Percentiles rank a stretch among this genome's conserved stretches.
Evolutionary conservation across 257 asterid genomes (phyloP).

Genomic region (Ocimum tenuiflorum): DNA sequence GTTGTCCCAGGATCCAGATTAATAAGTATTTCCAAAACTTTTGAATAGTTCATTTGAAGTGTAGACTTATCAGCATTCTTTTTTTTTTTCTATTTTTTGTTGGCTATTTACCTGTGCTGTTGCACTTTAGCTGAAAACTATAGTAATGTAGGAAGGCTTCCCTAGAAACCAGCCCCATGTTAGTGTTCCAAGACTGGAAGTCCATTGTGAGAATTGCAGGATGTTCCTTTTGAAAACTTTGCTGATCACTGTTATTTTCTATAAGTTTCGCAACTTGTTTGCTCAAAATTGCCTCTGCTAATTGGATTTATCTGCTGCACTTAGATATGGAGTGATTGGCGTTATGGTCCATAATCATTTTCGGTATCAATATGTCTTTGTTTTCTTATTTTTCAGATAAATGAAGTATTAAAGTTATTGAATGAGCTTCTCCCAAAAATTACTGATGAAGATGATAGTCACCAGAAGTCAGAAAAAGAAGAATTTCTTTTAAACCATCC

Average conservation of each 20-base stretch:
- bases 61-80: not conserved
- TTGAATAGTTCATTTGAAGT: not conserved
- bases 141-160: not conserved
- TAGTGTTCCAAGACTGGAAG: not conserved
- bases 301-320: not conserved
- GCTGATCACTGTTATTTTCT: not conserved
- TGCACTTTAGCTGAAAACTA: not conserved
- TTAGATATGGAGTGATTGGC: not conserved
- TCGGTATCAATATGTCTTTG: not conserved
- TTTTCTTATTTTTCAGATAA: conserved; percentile 41
- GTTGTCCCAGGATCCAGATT: not conserved
- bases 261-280: not conserved
- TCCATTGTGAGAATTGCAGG: not conserved
- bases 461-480: conserved; percentile 52
- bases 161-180: not conserved
- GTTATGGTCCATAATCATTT: not conserved
- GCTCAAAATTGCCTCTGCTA: not conserved
- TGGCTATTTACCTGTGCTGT: not conserved
- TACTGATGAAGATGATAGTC: conserved; percentile 40
- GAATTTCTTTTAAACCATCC: conserved; percentile 55
- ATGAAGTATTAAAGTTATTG: conserved; percentile 68
- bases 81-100: too few species aligned
- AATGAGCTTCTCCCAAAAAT: conserved; percentile 75
- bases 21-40: too few species aligned
- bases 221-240: too few species aligned